These are phyloP conservation scores for Piromyces finnis DNA, from an alignment of 192 early-diverging fungal species.

Conservation along the genomic window DNA sequence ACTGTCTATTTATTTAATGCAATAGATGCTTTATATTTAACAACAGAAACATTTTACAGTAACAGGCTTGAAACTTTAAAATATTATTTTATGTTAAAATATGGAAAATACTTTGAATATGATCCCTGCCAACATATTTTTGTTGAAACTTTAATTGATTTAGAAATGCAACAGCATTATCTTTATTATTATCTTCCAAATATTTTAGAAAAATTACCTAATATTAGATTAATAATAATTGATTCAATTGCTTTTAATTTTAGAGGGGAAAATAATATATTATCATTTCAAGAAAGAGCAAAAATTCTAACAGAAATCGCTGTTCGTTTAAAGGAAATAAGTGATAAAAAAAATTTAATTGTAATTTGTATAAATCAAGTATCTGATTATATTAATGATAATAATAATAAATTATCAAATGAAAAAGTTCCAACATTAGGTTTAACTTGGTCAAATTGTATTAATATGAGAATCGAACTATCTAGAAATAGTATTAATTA, in stretches of 20 bases:
- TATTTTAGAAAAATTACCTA: slow-evolving; percentile 20
- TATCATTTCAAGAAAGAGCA: slow-evolving; percentile 20
- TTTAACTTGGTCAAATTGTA: slow-evolving; percentile 48
- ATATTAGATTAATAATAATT: slow-evolving; percentile 55
- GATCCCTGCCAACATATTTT: slow-evolving; percentile 21
- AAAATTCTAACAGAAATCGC: slow-evolving; percentile 38
- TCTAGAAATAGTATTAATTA: slow-evolving; percentile 16
- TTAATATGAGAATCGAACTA: slow-evolving; percentile 46
- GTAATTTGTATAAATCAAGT: slow-evolving; percentile 77
- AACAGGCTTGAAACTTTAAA: slow-evolving; percentile 30
- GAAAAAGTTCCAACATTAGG: slow-evolving; percentile 55
- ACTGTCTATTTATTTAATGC: neutral
- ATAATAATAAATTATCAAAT: neutral
- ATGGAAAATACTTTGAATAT: neutral
- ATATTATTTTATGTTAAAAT: neutral
- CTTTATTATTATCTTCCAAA: slow-evolving; percentile 55
- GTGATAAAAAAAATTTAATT: slow-evolving; percentile 36
- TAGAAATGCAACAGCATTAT: slow-evolving; percentile 52
- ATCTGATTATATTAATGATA: slow-evolving; percentile 16
- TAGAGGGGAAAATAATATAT: slow-evolving; percentile 21
- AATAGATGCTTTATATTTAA: slow-evolving; percentile 44
- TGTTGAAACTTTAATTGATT: slow-evolving; percentile 43
- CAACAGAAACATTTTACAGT: slow-evolving; percentile 52
- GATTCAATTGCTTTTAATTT: slow-evolving; percentile 74
- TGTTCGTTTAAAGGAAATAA: slow-evolving; percentile 35